Base-by-base conservation (phyloP, 106 monocot species). In the Phalaenopsis aphrodite region DNA sequence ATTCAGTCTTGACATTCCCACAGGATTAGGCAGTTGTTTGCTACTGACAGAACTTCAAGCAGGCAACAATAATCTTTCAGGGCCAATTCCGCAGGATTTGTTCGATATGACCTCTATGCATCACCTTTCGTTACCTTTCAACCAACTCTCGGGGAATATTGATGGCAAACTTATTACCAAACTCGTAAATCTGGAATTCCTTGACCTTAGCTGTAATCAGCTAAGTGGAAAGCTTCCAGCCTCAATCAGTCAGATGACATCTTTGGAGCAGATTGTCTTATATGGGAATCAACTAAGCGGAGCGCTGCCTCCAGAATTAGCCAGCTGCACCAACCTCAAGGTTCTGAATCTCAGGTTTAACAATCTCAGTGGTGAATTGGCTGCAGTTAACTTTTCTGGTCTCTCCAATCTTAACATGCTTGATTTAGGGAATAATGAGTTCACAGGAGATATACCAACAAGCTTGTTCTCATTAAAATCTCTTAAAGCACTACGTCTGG, bases 261-360 rank as follows among this genome's bases (percentile, higher is more conserved):
- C 18, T 8, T 6, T 75, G n/a, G 42, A 42, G 42, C 18, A 75
- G n/a, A 18, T 75, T 18, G 19, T 75, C 19, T 75, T 75, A 75
- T 19, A 75, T 21, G n/a, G n/a, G 19, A 75, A 75, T 19, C 16
- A 75, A 3, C 43, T 75, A 42, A 42, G 19, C n/a, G 74, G 74
- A 19, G 43, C 1, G 12, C 45, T 75, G 19, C 74, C 74, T 75
- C 18, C 74, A 43, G 74, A 45, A 12, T 8, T 75, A 45, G 74
- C 66, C 5, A 65, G n/a, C 65, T 79, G 64, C 64, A 7, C 66
- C 6, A 64, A 45, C 11, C 65, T 79, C 15, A 65, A 23, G 42
- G 15, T 67, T 19, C 67, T 79, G 12, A 79, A 79, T 45, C 65
- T 79, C 65, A 79, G 64, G 42, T 23, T 23, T 19, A 79, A 79